Evolutionary conservation across 2,329 filamentous ascomycete species (phyloP).

Genomic region (Aspergillus intermedius): DNA sequence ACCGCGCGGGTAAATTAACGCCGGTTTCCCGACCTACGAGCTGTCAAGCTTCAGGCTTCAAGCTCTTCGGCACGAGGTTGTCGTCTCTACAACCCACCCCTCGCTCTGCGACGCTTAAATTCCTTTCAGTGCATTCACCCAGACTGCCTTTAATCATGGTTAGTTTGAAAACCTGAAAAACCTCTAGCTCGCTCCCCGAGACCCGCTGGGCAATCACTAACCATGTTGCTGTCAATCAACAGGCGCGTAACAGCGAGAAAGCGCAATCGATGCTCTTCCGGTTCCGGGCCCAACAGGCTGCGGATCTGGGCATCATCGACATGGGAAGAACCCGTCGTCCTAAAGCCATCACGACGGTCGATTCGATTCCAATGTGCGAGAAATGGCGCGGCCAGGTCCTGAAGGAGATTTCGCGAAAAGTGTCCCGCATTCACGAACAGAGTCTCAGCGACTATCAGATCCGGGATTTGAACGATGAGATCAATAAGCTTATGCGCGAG

Average conservation of each 20-base stretch:
- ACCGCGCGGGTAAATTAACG: not conserved
- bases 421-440: conserved; percentile 88
- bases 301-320: conserved; percentile 93
- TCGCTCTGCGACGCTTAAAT: conserved; percentile 12
- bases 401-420: conserved; percentile 94
- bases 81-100: conserved; percentile 1
- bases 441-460: conserved; percentile 95
- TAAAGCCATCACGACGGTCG: conserved; percentile 81
- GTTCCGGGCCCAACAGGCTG: conserved; percentile 95
- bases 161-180: conserved; percentile 4
- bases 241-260: conserved; percentile 97
- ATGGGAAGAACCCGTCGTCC: conserved; percentile 82
- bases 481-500: conserved; percentile 98
- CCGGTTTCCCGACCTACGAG: conserved; percentile 6
- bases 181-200: not conserved
- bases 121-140: conserved; percentile 8
- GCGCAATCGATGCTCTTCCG: conserved; percentile 99
- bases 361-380: conserved; percentile 78
- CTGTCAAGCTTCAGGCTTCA: conserved; percentile 18
- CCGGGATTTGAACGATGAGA: conserved; percentile 95
- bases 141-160: conserved; percentile 24
- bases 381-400: conserved; percentile 98
- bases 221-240: conserved; percentile 9
- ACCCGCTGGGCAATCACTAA: conserved; percentile 13
- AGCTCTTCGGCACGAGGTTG: not conserved